Evolutionary conservation across 805 yeast genomes (phyloP).

Genomic region (Candida ipomoeae): DNA sequence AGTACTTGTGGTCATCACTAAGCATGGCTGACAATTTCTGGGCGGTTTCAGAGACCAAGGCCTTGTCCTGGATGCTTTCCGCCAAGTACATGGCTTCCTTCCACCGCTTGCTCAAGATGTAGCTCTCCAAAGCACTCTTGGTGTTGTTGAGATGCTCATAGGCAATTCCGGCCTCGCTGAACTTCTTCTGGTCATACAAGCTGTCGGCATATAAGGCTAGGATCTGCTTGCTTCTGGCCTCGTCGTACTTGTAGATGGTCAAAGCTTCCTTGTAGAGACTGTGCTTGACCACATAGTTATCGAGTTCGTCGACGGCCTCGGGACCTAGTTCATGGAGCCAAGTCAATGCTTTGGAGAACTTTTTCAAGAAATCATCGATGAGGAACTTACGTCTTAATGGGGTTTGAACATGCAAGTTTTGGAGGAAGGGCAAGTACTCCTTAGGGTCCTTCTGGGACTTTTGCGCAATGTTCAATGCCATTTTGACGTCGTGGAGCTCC

Average conservation of each 20-base stretch:
- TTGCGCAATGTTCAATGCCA: conserved; percentile 84
- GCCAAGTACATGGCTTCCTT: conserved; percentile 72
- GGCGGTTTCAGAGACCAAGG: conserved; percentile 44
- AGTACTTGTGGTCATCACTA: conserved; percentile 65
- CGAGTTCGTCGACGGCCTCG: conserved; percentile 48
- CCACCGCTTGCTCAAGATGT: conserved; percentile 73
- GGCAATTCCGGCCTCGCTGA: conserved; percentile 71
- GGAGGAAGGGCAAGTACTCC: conserved; percentile 91
- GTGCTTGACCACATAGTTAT: conserved; percentile 66
- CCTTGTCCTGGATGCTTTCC: conserved; percentile 23
- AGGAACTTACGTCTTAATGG: conserved; percentile 65
- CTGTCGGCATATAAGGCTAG: conserved; percentile 59
- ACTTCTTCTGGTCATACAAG: conserved; percentile 53
- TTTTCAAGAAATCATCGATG: conserved; percentile 75
- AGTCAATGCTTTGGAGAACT: conserved; percentile 61
- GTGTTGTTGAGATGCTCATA: conserved; percentile 63
- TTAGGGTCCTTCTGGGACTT: conserved; percentile 97
- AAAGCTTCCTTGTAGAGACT: conserved; percentile 68
- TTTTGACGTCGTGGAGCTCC: conserved; percentile 74
- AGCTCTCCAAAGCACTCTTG: conserved; percentile 65
- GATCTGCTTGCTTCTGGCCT: conserved; percentile 49
- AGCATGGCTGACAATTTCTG: conserved; percentile 57
- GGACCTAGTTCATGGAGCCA: conserved; percentile 53
- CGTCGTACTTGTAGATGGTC: conserved; percentile 54
- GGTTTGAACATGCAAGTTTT: conserved; percentile 64